Conservation (phyloP, 139 green algal species). For the Mesotaenium endlicherianum region DNA sequence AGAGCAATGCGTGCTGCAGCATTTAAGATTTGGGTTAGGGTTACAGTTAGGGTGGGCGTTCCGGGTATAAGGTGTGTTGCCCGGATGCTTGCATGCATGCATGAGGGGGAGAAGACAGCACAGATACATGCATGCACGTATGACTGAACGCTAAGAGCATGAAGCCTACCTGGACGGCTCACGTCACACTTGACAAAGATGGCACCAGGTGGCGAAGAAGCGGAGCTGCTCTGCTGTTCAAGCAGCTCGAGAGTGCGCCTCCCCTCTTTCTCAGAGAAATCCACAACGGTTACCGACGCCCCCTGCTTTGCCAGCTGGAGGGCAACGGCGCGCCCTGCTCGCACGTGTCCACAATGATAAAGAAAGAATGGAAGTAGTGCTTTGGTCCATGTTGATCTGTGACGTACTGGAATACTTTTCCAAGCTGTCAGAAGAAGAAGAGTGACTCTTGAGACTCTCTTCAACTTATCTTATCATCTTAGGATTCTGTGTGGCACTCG, state of each 20-base stretch:
- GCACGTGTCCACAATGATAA: background rate
- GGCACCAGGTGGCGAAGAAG: background rate
- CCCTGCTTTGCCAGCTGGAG: constrained; percentile 34
- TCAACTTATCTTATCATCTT: background rate
- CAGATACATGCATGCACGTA: background rate
- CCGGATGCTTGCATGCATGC: background rate
- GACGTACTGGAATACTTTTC: background rate
- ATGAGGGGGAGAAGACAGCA: background rate
- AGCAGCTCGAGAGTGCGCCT: constrained; percentile 19
- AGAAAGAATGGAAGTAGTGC: background rate
- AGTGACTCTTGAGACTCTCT: background rate
- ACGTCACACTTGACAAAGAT: constrained; percentile 52
- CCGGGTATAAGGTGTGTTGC: too few relatives aligned
- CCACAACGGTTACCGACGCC: constrained; percentile 31
- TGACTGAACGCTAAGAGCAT: background rate
- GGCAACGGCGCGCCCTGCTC: constrained; percentile 13
- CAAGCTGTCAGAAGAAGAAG: background rate
- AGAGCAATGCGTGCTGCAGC: too few relatives aligned
- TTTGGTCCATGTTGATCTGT: background rate
- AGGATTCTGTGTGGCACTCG: background rate
- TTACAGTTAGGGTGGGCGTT: too few relatives aligned
- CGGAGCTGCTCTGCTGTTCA: background rate
- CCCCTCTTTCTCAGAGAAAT: constrained; percentile 37
- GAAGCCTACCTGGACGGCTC: constrained; percentile 26
- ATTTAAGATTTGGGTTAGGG: too few relatives aligned